Conservation (phyloP, 1,284 basidiomycete genomes). For the Ceratorhiza oryzae-sativae region DNA sequence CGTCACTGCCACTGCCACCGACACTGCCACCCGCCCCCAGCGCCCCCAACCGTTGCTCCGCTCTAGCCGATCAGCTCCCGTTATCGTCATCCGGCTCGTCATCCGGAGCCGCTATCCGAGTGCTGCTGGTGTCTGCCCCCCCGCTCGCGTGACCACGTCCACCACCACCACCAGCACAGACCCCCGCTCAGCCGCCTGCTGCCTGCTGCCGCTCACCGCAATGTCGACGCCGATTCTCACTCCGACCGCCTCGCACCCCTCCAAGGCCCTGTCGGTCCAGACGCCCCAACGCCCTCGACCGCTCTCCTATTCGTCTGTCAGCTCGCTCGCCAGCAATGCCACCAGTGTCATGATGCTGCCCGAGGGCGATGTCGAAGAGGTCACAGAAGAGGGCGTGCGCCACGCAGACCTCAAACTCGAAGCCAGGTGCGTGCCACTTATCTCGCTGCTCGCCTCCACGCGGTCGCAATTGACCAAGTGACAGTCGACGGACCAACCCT, state of each 20-base stretch:
- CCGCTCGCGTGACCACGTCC: conserved; percentile 10
- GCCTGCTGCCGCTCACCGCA: not conserved
- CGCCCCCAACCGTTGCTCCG: not conserved
- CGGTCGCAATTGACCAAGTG: conserved; percentile 6
- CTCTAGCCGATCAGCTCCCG: conserved; percentile 10
- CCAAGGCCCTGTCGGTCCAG: conserved; percentile 27
- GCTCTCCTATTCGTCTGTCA: conserved; percentile 35
- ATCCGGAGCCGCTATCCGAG: conserved; percentile 24
- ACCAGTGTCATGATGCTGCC: conserved; percentile 19
- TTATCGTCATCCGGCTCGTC: conserved; percentile 19
- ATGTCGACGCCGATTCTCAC: conserved; percentile 26
- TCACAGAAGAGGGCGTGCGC: conserved; percentile 66
- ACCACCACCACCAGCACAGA: not conserved
- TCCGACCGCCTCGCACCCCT: conserved; percentile 28
- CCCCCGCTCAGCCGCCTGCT: not conserved
- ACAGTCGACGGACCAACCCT: conserved; percentile 7
- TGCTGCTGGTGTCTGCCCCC: conserved; percentile 38
- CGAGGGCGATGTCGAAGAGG: conserved; percentile 50
- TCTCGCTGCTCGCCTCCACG: conserved; percentile 44
- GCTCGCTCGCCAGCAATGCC: conserved; percentile 21
- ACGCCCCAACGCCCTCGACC: conserved; percentile 33
- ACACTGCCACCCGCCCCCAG: not conserved
- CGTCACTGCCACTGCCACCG: not conserved
- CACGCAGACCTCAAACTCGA: conserved; percentile 69
- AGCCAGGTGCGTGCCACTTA: conserved; percentile 66